Evolutionary conservation across 106 monocot genomes (phyloP), one percentile per base, ranked within the genome.

Genomic region (Allium cepa): DNA sequence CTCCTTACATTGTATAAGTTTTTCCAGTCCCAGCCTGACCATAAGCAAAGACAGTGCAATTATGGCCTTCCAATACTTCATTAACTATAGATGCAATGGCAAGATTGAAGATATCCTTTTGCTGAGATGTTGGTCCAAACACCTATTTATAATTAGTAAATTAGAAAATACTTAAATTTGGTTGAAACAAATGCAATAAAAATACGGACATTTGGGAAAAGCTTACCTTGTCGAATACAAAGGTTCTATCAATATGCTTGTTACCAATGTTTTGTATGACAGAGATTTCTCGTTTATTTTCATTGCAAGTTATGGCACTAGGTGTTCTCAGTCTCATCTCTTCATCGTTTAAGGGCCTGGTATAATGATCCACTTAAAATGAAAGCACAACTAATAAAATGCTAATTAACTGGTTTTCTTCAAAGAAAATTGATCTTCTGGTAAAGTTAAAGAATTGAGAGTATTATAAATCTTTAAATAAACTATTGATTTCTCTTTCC

Each of bases 1-100:
- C 85, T 70, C 86, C 86, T 74, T 86, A 82, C 86, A 86, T 86
- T 74, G 72, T 72, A 59, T 62, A 72, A 45, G 72, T 72, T 72
- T 72, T 72, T 22, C 72, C 72, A 2, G 72, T 72, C 15, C 72
- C 72, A 26, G 72, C 62, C 62, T 72, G 72, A 26, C 72, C 60
- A 27, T 72, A 72, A 2, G 72, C 72, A 72, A 72, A 72, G 60
- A 72, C 59, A 36, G 62, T 72, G 61, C 72, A 72, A 59, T 62
- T 72, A 52, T 72, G 60, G 16, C 72, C 72, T 59, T 72, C 72
- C 16, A 72, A 59, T 62, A 72, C 86, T 62, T 86, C 86, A 52
- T 77, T 79, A 49, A 86, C 82, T 18, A 82, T 79, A 8, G 82
- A 79, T 49, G 77, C 70, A 6, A 79, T 61, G 28, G 86, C 76